Conservation (phyloP, 1,284 basidiomycete genomes). For the Tilletia indica region DNA sequence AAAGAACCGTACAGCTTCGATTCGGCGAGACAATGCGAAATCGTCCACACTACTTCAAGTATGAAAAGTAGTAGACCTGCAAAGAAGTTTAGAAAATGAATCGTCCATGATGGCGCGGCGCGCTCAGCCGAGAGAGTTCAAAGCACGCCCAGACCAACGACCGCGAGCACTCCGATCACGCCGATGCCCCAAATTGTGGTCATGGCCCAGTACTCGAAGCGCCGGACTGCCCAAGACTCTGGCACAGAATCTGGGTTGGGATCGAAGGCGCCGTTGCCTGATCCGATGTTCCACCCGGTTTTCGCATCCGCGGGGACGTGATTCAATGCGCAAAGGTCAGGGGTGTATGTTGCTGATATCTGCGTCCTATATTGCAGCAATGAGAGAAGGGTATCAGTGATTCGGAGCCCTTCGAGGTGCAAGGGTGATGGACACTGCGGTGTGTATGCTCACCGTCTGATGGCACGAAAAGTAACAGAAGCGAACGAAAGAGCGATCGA, state of each 20-base stretch:
- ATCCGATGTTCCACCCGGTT: slow-evolving; percentile 3
- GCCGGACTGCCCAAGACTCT: background rate
- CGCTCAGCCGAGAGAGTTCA: no score
- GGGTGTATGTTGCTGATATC: slow-evolving; percentile 14
- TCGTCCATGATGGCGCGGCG: no score
- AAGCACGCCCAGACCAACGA: slow-evolving; percentile 5
- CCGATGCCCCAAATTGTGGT: background rate
- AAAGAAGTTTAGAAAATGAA: no score
- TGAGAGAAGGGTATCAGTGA: background rate
- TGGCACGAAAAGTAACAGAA: background rate
- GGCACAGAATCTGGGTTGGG: slow-evolving; percentile 1
- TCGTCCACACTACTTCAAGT: no score
- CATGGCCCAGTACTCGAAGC: background rate
- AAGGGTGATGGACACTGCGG: no score
- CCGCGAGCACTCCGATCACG: background rate
- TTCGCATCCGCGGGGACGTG: background rate
- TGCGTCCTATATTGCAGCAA: background rate
- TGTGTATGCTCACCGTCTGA: background rate
- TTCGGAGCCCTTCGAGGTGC: no score
- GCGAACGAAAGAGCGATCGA: background rate
- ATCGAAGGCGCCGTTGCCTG: slow-evolving; percentile 3
- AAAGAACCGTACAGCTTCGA: no score
- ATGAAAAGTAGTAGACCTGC: no score
- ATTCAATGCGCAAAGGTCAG: background rate
- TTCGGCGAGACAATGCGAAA: no score